Conservation (phyloP, 2,329 filamentous ascomycete species). For the Colletotrichum acutatum region DNA sequence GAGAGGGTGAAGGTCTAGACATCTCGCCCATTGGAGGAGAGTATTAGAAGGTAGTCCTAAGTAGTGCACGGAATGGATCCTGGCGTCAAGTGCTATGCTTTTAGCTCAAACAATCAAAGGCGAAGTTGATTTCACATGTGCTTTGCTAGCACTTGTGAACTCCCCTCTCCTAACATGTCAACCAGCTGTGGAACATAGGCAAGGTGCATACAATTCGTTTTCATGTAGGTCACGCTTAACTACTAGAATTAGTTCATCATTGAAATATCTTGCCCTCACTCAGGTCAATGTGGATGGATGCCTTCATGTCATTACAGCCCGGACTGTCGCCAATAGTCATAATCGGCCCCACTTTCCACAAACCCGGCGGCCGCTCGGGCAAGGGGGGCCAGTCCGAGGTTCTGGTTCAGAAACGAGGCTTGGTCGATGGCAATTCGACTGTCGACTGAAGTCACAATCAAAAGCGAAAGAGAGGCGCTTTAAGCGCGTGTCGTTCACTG, state of each 20-base stretch:
- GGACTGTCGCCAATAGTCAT: too few relatives aligned
- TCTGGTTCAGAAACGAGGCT: not conserved
- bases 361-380: not conserved
- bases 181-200: not conserved
- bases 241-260: too few relatives aligned
- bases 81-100: not conserved
- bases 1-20: slow-evolving; percentile 13
- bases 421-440: too few relatives aligned
- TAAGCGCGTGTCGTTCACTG: not conserved
- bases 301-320: too few relatives aligned
- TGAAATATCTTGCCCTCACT: too few relatives aligned
- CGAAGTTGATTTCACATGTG: not conserved
- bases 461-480: not conserved
- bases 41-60: too few relatives aligned
- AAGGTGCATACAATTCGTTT: too few relatives aligned
- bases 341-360: not conserved
- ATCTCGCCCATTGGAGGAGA: slow-evolving; percentile 7
- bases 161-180: not conserved
- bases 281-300: not conserved
- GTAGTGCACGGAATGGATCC: not conserved
- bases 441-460: not conserved
- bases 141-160: not conserved
- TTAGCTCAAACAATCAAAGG: not conserved
- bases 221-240: too few relatives aligned
- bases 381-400: not conserved